Evolutionary conservation across 306 rosid species (phyloP).

Genomic region (Quercus mongolica): DNA sequence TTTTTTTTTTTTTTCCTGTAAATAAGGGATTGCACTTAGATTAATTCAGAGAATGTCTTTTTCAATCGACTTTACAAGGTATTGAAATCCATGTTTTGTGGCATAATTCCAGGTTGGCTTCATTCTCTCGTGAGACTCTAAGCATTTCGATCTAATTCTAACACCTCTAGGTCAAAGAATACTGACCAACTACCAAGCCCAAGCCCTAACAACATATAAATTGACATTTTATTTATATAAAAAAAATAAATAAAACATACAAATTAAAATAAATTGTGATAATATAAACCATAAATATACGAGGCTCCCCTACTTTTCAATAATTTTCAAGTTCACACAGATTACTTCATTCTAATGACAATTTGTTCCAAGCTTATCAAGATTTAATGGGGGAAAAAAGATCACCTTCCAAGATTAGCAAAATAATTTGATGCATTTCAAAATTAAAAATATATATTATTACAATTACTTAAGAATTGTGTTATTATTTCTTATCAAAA

Average conservation of each 20-base stretch:
- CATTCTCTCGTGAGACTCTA: conserved; percentile 6
- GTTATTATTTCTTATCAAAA: too few relatives aligned
- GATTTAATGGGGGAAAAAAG: too few relatives aligned
- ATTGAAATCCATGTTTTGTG: conserved; percentile 33
- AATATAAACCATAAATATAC: neutral
- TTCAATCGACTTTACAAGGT: neutral
- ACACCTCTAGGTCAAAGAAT: neutral
- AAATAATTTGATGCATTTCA: too few relatives aligned
- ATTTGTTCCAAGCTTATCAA: too few relatives aligned
- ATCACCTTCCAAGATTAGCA: too few relatives aligned
- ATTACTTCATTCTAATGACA: too few relatives aligned
- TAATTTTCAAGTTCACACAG: too few relatives aligned
- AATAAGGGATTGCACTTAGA: too few relatives aligned
- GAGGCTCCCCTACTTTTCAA: too few relatives aligned
- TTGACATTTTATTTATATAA: neutral
- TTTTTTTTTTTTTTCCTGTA: too few relatives aligned
- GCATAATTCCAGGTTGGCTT: conserved; percentile 43
- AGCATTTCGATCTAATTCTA: neutral
- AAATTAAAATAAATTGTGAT: neutral
- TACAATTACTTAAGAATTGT: too few relatives aligned
- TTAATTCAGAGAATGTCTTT: conserved; percentile 6
- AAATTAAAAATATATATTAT: too few relatives aligned
- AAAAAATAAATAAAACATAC: neutral
- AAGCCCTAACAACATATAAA: neutral
- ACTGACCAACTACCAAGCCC: conserved; percentile 33